These are phyloP conservation scores for Pyracantha coccinea DNA, from an alignment of 331 rosid genomes.

Conservation along the genomic window DNA sequence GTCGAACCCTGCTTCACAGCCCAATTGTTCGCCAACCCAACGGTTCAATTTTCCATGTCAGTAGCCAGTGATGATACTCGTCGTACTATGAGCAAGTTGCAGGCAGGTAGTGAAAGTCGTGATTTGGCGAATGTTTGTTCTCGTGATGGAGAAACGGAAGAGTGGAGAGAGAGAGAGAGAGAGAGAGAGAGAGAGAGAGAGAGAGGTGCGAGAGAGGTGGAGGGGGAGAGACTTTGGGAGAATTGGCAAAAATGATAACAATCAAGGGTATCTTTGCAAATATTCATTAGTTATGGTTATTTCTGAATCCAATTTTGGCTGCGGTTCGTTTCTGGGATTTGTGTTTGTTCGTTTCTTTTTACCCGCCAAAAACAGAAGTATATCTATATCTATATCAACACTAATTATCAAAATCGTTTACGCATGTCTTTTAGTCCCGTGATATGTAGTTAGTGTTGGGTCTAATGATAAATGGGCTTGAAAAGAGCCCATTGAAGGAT, in stretches of 20 bases:
- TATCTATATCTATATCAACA: too few relatives aligned
- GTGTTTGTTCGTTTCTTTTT: not conserved
- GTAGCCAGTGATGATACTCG: not conserved
- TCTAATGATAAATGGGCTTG: too few relatives aligned
- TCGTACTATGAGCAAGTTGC: not conserved
- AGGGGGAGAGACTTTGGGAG: not conserved
- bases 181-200: too few relatives aligned
- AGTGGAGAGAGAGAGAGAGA: not conserved
- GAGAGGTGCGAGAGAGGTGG: too few relatives aligned
- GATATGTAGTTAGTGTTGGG: too few relatives aligned
- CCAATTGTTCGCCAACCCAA: not conserved
- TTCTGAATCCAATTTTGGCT: not conserved
- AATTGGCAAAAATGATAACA: not conserved
- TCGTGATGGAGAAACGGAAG: not conserved
- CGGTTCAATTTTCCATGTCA: not conserved
- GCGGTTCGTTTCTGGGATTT: not conserved
- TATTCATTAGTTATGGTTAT: not conserved
- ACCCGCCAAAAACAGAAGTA: not conserved
- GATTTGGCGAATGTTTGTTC: not conserved
- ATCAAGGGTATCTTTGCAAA: not conserved
- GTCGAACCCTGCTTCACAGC: not conserved
- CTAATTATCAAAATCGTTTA: too few relatives aligned
- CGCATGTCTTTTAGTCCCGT: too few relatives aligned
- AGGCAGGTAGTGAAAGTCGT: not conserved
- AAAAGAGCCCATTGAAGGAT: too few relatives aligned